Conservation (phyloP, 495 filamentous ascomycete genomes). For the Schizothecium vesticola region DNA sequence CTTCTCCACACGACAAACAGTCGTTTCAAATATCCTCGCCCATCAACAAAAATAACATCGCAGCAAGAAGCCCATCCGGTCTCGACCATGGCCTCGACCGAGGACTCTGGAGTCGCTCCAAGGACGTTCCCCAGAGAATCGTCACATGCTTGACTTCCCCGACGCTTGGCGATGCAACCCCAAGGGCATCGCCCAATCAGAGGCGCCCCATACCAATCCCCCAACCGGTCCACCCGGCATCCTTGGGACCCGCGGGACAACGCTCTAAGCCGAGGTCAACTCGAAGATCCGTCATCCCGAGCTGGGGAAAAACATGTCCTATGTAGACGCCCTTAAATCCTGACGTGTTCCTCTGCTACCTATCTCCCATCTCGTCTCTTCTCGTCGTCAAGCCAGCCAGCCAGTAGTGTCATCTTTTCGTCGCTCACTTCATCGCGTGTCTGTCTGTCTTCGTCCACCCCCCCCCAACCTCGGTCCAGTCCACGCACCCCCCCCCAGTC, state of each 20-base stretch:
- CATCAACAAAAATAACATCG: not conserved
- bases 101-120: not conserved
- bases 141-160: conserved; percentile 19
- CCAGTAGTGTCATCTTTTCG: not conserved
- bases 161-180: not conserved
- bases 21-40: not conserved
- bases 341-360: not conserved
- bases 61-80: not conserved
- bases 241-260: not conserved
- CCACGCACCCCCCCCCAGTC: not conserved
- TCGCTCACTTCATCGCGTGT: not conserved
- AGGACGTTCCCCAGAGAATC: not conserved
- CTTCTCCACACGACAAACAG: not conserved
- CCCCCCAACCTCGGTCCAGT: not conserved
- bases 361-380: not conserved
- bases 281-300: not conserved
- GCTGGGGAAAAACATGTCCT: not conserved
- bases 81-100: not conserved
- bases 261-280: not conserved
- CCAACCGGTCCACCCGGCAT: not conserved
- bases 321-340: not conserved
- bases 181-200: not conserved
- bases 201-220: conserved; percentile 19
- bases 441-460: not conserved
- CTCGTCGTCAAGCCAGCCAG: not conserved